Evolutionary conservation across 768 basidiomycete genomes (phyloP), one percentile per base, ranked within the genome.

Genomic region (Pleurotus cornucopiae): DNA sequence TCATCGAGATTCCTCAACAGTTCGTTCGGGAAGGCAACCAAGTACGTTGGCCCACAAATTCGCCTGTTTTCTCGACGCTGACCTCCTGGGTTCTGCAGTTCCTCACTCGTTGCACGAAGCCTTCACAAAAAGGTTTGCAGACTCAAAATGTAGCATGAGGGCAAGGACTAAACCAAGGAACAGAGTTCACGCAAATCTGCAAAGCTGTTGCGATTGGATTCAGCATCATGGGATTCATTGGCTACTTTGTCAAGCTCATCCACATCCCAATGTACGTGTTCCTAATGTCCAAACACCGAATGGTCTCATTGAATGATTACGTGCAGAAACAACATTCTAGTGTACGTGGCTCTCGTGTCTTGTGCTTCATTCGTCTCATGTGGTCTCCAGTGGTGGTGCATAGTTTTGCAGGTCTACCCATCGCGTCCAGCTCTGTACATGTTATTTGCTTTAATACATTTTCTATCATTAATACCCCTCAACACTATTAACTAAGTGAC

Each of bases 201-300:
- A 89, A 86, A 69, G 97, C 97, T 34, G 94, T 99, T 54, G 94
- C 94, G 2, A 87, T 98, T 59, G 97, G 97, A 12, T 99, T 99
- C 67, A 93, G 88, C 49, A 91, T 99, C 62, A 98, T 98, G 95
- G 97, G 97, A 13, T 96, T 98, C 81, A 94, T 99, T 70, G 97
- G 97, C 13, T 99, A 96, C 78, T 89, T 98, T 68, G 95, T 97
- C 62, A 98, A 98, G 73, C 85, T 98, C 62, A 94, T 98, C 64
- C 94, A 98, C 73, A 97, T 96, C 72, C 94, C 95, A 64, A 96
- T 97, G 94, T 96, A 63, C 76, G 94, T 84, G 26, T 38, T 57
- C 14, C 53, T 39, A 53, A 39, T 49, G 40, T 26, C 43, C 30
- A 13, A 46, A 14, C 18, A n/a, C 49, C 49, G 11, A 45, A 45